These are phyloP conservation scores for Globisporangium megalacanthum DNA, from an alignment of 352 stramenopile genomes.

Conservation along the genomic window DNA sequence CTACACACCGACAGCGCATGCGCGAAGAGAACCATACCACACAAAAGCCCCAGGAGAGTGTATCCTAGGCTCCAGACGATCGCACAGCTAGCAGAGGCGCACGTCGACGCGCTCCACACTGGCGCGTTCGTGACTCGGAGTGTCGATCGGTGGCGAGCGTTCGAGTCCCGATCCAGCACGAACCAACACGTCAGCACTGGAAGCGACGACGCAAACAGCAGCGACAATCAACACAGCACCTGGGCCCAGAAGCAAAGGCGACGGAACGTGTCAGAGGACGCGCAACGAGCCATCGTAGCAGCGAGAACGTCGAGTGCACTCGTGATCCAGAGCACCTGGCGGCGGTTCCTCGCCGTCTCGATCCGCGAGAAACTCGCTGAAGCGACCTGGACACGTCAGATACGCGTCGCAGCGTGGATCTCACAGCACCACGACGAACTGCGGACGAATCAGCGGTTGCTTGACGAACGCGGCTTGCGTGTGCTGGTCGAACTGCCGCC, in stretches of 20 bases:
- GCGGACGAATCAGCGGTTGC: constrained; percentile 6
- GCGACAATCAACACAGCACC: neutral
- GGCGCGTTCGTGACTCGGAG: constrained; percentile 46
- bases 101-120: constrained; percentile 28
- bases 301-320: constrained; percentile 31
- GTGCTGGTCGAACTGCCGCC: neutral
- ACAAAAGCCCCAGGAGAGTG: constrained; percentile 2
- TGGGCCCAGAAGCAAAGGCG: neutral
- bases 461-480: neutral
- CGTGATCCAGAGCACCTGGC: constrained; percentile 49
- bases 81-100: constrained; percentile 28
- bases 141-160: constrained; percentile 28
- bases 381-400: constrained; percentile 32
- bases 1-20: neutral
- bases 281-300: constrained; percentile 12
- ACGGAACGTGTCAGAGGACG: constrained; percentile 11
- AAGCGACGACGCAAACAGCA: neutral
- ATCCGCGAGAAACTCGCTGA: constrained; percentile 18
- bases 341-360: constrained; percentile 21
- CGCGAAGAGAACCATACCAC: neutral
- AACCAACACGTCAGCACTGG: neutral
- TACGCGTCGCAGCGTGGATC: constrained; percentile 38
- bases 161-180: constrained; percentile 6
- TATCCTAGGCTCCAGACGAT: constrained; percentile 40
- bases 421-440: constrained; percentile 1